Evolutionary conservation across 208 protist genomes (phyloP).

Genomic region (Porcisia deanei): DNA sequence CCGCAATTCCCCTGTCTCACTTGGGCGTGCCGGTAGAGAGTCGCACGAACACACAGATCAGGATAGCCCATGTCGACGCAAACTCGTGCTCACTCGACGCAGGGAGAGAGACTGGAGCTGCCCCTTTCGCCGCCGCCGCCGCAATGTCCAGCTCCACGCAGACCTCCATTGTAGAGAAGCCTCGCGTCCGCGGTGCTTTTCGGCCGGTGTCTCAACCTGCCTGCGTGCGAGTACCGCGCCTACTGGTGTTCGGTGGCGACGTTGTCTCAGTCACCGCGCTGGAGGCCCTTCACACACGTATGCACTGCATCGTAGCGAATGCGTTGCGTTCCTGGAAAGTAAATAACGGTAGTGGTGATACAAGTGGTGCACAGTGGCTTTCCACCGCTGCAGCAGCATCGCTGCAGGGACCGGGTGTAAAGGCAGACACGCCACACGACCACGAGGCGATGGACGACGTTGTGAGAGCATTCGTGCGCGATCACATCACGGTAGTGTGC

Average conservation of each 20-base stretch:
- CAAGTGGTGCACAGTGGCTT: neutral
- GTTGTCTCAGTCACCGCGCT: constrained; percentile 75
- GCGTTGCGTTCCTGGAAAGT: constrained; percentile 17
- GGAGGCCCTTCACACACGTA: constrained; percentile 66
- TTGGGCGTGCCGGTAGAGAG: too few species aligned
- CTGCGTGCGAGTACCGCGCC: constrained; percentile 48
- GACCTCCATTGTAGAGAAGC: neutral
- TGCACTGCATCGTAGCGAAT: constrained; percentile 42
- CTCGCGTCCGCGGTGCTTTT: constrained; percentile 7
- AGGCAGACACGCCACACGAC: neutral
- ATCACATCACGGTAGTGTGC: constrained; percentile 77
- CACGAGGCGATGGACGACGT: constrained; percentile 3
- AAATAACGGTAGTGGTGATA: neutral
- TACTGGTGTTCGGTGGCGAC: constrained; percentile 89
- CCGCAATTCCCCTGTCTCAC: constrained; percentile 20
- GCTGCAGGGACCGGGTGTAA: neutral
- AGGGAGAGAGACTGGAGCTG: neutral
- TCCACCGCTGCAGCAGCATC: neutral
- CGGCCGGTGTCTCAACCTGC: neutral
- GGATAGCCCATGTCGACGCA: neutral
- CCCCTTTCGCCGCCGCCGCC: neutral
- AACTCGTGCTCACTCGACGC: neutral
- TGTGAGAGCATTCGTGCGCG: constrained; percentile 36
- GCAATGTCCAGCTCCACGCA: neutral
- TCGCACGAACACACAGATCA: neutral